Evolutionary conservation across 805 yeast genomes (phyloP).

Genomic region (Cyberlindnera misumaiensis): DNA sequence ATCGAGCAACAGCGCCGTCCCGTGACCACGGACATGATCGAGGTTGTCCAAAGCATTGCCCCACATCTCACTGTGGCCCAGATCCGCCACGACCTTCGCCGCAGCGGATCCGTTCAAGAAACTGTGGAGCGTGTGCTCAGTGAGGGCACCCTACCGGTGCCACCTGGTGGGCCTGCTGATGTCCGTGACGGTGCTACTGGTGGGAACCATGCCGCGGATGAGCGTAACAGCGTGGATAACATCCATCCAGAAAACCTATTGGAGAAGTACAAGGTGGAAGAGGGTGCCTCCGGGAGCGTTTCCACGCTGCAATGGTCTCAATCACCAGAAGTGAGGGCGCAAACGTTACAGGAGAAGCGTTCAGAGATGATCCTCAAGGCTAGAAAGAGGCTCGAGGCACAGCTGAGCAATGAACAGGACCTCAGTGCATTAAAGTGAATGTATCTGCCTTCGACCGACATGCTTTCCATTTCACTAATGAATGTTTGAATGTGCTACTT

Average conservation of each 20-base stretch:
- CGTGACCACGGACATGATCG: constrained; percentile 71
- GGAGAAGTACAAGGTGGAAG: constrained; percentile 35
- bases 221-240: constrained; percentile 16
- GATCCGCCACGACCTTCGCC: constrained; percentile 64
- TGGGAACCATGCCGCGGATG: constrained; percentile 11
- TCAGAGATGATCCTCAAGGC: constrained; percentile 56
- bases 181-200: constrained; percentile 8
- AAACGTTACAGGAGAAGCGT: constrained; percentile 40
- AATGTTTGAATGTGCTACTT: too few relatives aligned
- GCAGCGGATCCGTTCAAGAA: constrained; percentile 72
- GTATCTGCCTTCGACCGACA: too few relatives aligned
- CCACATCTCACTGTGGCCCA: constrained; percentile 66
- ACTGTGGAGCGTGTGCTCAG: constrained; percentile 70
- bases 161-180: constrained; percentile 31
- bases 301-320: constrained; percentile 33
- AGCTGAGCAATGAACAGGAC: constrained; percentile 22
- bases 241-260: constrained; percentile 27
- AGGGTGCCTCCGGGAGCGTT: constrained; percentile 16
- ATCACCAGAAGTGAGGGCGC: constrained; percentile 36
- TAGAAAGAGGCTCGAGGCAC: constrained; percentile 45
- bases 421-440: constrained; percentile 9
- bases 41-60: constrained; percentile 75
- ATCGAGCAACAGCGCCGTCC: constrained; percentile 30
- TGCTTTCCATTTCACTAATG: too few relatives aligned
- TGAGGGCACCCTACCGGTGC: constrained; percentile 52